Evolutionary conservation across 148 eudicot genomes (phyloP), one percentile per base, ranked within the genome.

Genomic region (Mesembryanthemum crystallinum): DNA sequence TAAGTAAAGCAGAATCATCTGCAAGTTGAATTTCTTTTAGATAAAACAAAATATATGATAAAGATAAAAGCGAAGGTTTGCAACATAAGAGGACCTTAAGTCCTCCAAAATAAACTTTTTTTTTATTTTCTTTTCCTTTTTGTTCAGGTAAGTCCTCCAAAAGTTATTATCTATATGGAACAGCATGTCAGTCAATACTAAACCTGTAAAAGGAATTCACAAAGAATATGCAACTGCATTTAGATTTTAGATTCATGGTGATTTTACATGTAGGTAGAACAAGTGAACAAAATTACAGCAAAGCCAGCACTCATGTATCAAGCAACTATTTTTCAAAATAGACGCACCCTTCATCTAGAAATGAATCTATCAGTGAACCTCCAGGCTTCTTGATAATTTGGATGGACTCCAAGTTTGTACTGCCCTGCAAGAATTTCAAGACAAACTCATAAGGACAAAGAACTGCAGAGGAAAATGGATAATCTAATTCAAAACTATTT

Each of bases 301-400:
- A 25, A 35, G 18, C 72, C 39, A 69, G 69, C 23, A 55, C 51
- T 33, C 9, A 55, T 24, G 39, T 7, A 66, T 35, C 32, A 37
- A 37, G 52, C 35, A 65, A 54, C 2, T 37, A 21, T 55, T 42
- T 14, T 0, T 7, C 5, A 62, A 25, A 30, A 58, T 24, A 57
- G 24, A n/a, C 87, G 35, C 74, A 92, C 99, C 99, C 99, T 77
- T 95, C 99, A 81, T 95, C 98, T 58, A 95, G 59, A 71, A 95
- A 95, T 49, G 97, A 95, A 87, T 92, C 99, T 57, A 77, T 92
- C 72, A 95, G 73, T 8, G 99, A 92, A 23, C 99, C 99, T 76
- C 99, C 99, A 73, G 99, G 88, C 85, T 92, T 95, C 90, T 95
- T 95, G 57, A 95, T 95, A 71, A 95, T 95, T 77, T 95, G 99